Evolutionary conservation across 2,329 filamentous ascomycete genomes (phyloP), one percentile per base, ranked within the genome.

Genomic region (Dactylellina sp.): DNA sequence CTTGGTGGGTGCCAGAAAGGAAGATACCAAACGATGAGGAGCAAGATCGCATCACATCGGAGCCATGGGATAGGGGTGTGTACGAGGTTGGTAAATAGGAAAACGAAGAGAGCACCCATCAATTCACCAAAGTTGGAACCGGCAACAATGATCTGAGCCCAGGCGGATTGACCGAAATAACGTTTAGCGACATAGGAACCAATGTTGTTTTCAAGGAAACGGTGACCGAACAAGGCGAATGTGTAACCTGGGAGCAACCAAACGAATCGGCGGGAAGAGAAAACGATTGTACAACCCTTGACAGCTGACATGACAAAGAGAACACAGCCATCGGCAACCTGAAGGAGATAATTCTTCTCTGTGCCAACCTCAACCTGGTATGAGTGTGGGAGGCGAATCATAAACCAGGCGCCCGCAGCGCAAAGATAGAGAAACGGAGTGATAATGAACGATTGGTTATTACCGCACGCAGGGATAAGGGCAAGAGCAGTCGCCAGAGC

Each of bases 381-480:
- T 71, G 81, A 80, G 50, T 80, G 79, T 20, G 82, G 79, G 52
- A 83, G 81, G n/a, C 79, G 79, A 65, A 85, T 81, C 77, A 84
- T 84, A 78, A 81, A 83, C 83, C 84, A 85, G 4, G 81, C 74
- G 20, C 80, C 75, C 5, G 82, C 81, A n/a, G 82, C 81, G 32
- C 80, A 61, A 5, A 80, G 75, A 76, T 84, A 85, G 79, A 82
- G 83, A 32, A 85, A 80, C 0, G 84, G 84, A 0, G 84, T 84
- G 75, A 85, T 81, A 72, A 85, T 81, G 79, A 85, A 85, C 44
- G 83, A 83, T 65, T 82, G 83, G 79, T 85, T 86, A 79, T 85
- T 84, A 39, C 84, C 84, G 11, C 85, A 81, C 44, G 80, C 79
- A 0, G 84, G 83, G 56, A 85, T 85, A n/a, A 86, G 78, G 7